A percentile compares a stretch with the other conserved stretches of the same genome.
Evolutionary conservation across 2,329 filamentous ascomycete species (phyloP).

Genomic region (Epicoccum nigrum): DNA sequence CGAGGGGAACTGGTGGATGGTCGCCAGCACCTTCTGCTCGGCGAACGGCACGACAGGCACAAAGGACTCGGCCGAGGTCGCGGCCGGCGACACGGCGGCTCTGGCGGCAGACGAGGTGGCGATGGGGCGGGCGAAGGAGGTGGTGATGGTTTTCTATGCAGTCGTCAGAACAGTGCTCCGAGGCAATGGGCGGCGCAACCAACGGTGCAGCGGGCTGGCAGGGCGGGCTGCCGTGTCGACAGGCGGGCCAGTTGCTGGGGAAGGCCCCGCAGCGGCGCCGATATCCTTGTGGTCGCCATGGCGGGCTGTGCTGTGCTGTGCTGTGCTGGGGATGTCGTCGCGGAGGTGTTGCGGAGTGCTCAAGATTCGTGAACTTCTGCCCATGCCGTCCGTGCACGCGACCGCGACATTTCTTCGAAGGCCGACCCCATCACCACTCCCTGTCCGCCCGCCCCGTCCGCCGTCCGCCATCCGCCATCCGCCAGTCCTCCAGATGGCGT

Average conservation of each 20-base stretch:
- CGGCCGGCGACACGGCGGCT: conserved; percentile 57
- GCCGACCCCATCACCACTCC: conserved; percentile 29
- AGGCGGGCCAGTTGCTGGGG: conserved; percentile 38
- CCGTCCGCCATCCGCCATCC: conserved; percentile 17
- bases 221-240: conserved; percentile 38
- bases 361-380: conserved; percentile 7
- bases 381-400: conserved; percentile 1
- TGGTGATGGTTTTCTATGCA: conserved; percentile 32
- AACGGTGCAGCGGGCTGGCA: conserved; percentile 57
- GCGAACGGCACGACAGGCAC: conserved; percentile 41
- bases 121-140: conserved; percentile 37
- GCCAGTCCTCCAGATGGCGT: conserved; percentile 39
- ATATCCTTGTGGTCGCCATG: conserved; percentile 51
- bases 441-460: conserved; percentile 16
- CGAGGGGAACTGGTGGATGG: conserved; percentile 86
- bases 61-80: conserved; percentile 49
- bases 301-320: conserved; percentile 31
- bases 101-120: conserved; percentile 55
- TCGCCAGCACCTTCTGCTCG: conserved; percentile 71
- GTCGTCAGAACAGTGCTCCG: conserved; percentile 39
- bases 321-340: conserved; percentile 26
- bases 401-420: conserved; percentile 7
- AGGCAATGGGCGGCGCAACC: conserved; percentile 47
- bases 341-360: conserved; percentile 31
- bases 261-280: conserved; percentile 46